Evolutionary conservation across 139 green algal species (phyloP).

Genomic region (Closterium sp.): DNA sequence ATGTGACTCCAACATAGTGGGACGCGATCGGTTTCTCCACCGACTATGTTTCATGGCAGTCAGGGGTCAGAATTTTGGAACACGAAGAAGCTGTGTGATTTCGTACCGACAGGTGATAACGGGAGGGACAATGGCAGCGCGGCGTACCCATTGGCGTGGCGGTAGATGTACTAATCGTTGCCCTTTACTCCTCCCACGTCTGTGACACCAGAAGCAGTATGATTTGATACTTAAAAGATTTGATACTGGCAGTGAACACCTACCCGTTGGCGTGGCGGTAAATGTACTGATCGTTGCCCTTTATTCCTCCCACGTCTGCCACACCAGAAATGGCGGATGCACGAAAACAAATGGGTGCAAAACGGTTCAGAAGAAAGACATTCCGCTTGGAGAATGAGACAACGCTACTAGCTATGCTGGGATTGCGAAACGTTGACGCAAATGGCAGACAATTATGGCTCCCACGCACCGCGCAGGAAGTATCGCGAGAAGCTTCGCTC

Average conservation of each 20-base stretch:
- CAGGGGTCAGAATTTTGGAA: no score
- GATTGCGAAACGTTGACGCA: no score
- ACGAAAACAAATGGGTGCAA: neutral
- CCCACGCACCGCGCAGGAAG: neutral
- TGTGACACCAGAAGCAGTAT: neutral
- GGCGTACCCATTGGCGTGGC: neutral
- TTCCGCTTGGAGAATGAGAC: neutral
- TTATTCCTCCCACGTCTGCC: neutral
- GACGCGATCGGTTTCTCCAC: no score
- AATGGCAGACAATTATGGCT: neutral
- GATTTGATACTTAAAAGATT: no score
- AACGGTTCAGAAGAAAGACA: neutral
- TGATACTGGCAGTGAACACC: neutral
- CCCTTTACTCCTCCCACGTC: neutral
- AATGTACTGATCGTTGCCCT: neutral
- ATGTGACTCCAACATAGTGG: no score
- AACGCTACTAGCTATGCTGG: no score
- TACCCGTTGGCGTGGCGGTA: neutral
- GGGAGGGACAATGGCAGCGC: no score
- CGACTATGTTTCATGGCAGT: no score
- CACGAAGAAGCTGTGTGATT: no score
- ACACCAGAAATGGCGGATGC: neutral
- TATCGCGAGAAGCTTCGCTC: neutral
- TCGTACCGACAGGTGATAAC: no score
- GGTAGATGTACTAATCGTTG: neutral